Evolutionary conservation across 2,329 filamentous ascomycete genomes (phyloP), one percentile per base, ranked within the genome.

Genomic region (Penicillium corylophilum): DNA sequence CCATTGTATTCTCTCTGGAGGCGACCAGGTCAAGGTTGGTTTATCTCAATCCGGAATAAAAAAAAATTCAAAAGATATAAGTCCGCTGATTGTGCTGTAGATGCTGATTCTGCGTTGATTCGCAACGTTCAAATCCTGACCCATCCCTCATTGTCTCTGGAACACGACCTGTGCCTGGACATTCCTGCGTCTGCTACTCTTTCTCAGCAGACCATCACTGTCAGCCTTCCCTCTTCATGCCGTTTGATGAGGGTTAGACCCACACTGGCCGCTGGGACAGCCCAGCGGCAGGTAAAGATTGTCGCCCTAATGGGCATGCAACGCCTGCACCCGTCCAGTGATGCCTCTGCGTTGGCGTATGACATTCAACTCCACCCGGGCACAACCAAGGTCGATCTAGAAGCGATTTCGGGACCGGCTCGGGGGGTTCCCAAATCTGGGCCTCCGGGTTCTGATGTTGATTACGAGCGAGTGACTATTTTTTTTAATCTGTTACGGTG

Each of bases 321-420:
- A 35, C 73, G 77, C 45, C 79, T 87, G 7, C 80, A 82, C 55
- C 73, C 80, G 40, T 74, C 76, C 46, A 56, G 60, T 16, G 77
- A 80, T 60, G 78, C 72, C 42, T 77, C 79, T 53, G 83, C 83
- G 56, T 85, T 86, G n/a, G 75, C 88, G 0, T 96, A 90, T 62
- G 91, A 96, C 61, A 81, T 85, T 7, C 82, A 82, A 46, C 75
- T 96, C 24, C 79, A 82, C 23, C 80, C 82, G 1, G 90, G 90
- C 6, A 80, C 90, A 45, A 95, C 94, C 61, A 81, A 86, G 41
- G 81, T 96, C 45, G 87, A 91, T 62, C 79, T 95, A 7, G 88
- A 93, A 63, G 78, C 93, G 51, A 83, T 91, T 57, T 89, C 88
- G 1, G 85, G 86, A 6, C 79, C 89, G 56, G 83, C 81, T 1